Conservation (phyloP, 768 basidiomycete species). For the Chlorophyllum brunneum region DNA sequence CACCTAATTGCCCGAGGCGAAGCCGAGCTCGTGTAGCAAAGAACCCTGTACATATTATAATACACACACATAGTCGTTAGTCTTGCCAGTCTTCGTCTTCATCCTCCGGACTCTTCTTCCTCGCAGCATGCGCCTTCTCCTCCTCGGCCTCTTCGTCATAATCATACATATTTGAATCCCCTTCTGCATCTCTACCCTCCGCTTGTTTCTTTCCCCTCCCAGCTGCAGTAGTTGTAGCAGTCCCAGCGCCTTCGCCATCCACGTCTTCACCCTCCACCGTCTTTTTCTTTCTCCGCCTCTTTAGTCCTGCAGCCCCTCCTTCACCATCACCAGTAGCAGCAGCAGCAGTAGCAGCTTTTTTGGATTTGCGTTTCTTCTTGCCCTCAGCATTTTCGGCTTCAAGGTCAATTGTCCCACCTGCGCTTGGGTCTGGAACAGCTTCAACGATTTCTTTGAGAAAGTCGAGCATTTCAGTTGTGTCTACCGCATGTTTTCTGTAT, state of each 20-base stretch:
- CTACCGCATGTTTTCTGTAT: constrained; percentile 86
- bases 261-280: constrained; percentile 26
- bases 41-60: constrained; percentile 2
- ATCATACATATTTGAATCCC: constrained; percentile 12
- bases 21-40: constrained; percentile 65
- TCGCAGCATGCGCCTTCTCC: background rate
- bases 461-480: constrained; percentile 84
- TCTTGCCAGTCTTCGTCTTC: constrained; percentile 9
- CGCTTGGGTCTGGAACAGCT: constrained; percentile 81
- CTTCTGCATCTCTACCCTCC: constrained; percentile 10
- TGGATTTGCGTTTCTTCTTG: constrained; percentile 61
- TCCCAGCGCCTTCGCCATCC: constrained; percentile 11
- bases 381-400: constrained; percentile 55
- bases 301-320: constrained; percentile 32
- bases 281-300: constrained; percentile 50
- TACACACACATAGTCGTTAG: background rate
- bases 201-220: constrained; percentile 7
- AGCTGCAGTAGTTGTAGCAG: constrained; percentile 10
- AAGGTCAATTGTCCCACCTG: constrained; percentile 73
- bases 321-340: constrained; percentile 23
- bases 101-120: constrained; percentile 9
- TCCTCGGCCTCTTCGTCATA: constrained; percentile 8
- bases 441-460: constrained; percentile 93
- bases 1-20: constrained; percentile 68
- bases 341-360: constrained; percentile 30